Base-by-base conservation (phyloP, 768 basidiomycete genomes). In the Tricholomella constricta region DNA sequence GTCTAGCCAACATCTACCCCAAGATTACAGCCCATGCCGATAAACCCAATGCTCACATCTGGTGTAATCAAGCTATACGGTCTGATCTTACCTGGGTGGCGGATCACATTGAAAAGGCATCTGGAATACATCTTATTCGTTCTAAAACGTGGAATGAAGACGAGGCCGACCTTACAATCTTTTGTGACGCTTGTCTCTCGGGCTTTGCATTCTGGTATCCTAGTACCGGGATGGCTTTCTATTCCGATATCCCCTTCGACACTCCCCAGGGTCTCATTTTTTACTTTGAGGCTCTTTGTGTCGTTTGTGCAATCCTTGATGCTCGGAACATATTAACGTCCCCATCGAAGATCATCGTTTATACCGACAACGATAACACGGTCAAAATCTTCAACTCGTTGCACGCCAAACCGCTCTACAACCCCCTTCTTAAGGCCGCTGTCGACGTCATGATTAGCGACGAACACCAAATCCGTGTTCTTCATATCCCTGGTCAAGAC, bases 81-180 rank as follows among this genome's bases (percentile, higher is more conserved):
- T 12, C 26, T 1, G 72, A 74, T 42, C 47, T 71, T 17, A 0
- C 0, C 0, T 78, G 75, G 76, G 50, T 72, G 2, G 46, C 26
- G 0, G 36, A 51, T 8, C 65, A 67, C 32, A 22, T 74, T 1
- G 6, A 44, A 1, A 1, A 1, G 2, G 56, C 61, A 0, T 11
- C 42, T 9, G 67, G 70, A 0, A 48, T 75, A 2, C 61, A 35
- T 12, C 29, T 69, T 4, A 26, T 70, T 26, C 47, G 61, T 0
- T 49, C 65, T 0, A 14, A 50, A 0, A 56, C 55, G 0, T 69
- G 69, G 65, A 34, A 54, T 14, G 40, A 23, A 19, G 7, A 2
- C 4, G 19, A 47, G 7, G 62, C 66, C 0, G 60, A 66, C 17
- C 4, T 52, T 1, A 45, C 40, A 20, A 44, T 59, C 0, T 63